These are phyloP conservation scores for Fraxinus excelsior DNA, from an alignment of 257 asterid species.

Conservation along the genomic window DNA sequence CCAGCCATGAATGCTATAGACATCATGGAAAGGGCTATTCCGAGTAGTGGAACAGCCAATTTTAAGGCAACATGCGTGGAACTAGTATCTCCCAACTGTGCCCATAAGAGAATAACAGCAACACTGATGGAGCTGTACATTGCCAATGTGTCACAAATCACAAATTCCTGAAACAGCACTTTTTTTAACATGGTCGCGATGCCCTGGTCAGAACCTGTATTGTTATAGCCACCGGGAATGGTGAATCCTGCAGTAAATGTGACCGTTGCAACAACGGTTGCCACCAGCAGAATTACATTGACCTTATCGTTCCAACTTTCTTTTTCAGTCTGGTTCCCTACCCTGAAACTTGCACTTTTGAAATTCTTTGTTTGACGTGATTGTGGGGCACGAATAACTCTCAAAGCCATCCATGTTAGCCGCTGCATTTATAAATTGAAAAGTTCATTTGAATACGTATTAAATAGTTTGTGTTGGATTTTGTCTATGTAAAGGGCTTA, in stretches of 20 bases:
- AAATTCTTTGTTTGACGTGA: slow-evolving; percentile 24
- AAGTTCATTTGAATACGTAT: background rate
- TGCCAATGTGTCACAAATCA: slow-evolving; percentile 51
- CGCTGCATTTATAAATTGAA: slow-evolving; percentile 27
- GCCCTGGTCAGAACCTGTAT: slow-evolving; percentile 37
- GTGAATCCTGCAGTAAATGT: slow-evolving; percentile 56
- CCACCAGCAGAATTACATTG: slow-evolving; percentile 48
- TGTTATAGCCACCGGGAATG: slow-evolving; percentile 52
- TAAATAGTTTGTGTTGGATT: too few species aligned
- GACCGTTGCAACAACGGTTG: slow-evolving; percentile 53
- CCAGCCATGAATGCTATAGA: slow-evolving; percentile 50
- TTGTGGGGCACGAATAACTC: slow-evolving; percentile 43
- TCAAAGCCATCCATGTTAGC: slow-evolving; percentile 46
- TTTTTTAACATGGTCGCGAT: slow-evolving; percentile 45
- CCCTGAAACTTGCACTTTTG: slow-evolving; percentile 26
- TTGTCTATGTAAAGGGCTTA: slow-evolving; percentile 8
- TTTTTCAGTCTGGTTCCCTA: slow-evolving; percentile 32
- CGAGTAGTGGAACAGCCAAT: slow-evolving; percentile 42
- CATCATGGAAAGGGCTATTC: slow-evolving; percentile 50
- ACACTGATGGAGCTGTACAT: slow-evolving; percentile 48
- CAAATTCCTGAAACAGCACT: slow-evolving; percentile 44
- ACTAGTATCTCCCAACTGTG: slow-evolving; percentile 49
- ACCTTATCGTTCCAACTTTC: slow-evolving; percentile 52
- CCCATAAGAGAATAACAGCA: slow-evolving; percentile 52
- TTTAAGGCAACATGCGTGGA: slow-evolving; percentile 39